Conservation (phyloP, 2,329 filamentous ascomycete species). For the Cryphonectria japonica region DNA sequence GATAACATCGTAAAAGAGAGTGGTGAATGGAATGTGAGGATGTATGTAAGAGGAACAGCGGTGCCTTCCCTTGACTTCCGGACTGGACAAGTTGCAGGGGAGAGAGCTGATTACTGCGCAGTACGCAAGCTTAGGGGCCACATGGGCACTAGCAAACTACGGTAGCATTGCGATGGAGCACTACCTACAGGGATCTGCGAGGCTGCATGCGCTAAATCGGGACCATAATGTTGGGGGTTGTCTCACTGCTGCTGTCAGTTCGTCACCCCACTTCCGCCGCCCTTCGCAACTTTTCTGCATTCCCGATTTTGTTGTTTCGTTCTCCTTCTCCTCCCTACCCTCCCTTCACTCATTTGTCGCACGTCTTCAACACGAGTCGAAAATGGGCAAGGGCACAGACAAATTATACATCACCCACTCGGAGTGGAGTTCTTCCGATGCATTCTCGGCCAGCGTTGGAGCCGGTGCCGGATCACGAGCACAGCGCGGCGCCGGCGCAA, state of each 20-base stretch:
- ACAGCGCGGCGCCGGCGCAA: constrained; percentile 56
- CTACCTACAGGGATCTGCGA: constrained; percentile 16
- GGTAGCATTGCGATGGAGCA: constrained; percentile 8
- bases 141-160: constrained; percentile 13
- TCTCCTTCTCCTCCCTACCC: background rate
- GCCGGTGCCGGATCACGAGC: constrained; percentile 67
- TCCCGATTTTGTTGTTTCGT: background rate
- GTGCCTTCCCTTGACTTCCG: constrained; percentile 19
- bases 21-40: constrained; percentile 7
- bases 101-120: constrained; percentile 9
- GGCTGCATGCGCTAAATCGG: constrained; percentile 26
- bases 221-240: constrained; percentile 11
- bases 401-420: constrained; percentile 86
- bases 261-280: constrained; percentile 8
- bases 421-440: constrained; percentile 92
- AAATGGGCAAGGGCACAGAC: constrained; percentile 58
- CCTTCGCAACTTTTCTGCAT: background rate
- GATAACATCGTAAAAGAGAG: constrained; percentile 8
- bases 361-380: background rate
- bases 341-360: background rate
- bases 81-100: constrained; percentile 28
- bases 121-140: constrained; percentile 26
- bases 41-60: constrained; percentile 4
- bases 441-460: constrained; percentile 80
- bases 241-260: constrained; percentile 17